phyloP scores from a whole-genome alignment of 805 yeast genomes.

The Candida glaebosa region DNA sequence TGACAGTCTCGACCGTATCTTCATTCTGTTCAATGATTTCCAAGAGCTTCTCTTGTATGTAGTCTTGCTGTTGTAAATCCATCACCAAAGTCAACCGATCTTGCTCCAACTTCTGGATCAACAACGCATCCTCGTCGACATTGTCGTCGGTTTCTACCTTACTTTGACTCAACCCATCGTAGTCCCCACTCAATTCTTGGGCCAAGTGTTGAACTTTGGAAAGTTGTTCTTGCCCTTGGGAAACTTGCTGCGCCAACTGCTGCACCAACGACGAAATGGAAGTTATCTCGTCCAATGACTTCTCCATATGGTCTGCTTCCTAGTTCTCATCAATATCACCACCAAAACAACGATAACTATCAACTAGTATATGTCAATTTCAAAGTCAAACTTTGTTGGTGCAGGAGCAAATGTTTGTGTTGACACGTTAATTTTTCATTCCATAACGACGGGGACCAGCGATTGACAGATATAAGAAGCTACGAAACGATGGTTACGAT shows the following conservation, averaged over 20 bases:
- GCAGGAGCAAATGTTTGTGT: neutral
- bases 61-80: slow-evolving; percentile 41
- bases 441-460: neutral
- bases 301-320: slow-evolving; percentile 17
- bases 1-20: slow-evolving; percentile 30
- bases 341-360: neutral
- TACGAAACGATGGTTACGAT: slow-evolving; percentile 64
- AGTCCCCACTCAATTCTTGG: slow-evolving; percentile 15
- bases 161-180: slow-evolving; percentile 6
- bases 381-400: no score
- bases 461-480: neutral
- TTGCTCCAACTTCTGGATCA: slow-evolving; percentile 24
- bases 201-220: slow-evolving; percentile 15
- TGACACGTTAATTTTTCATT: neutral
- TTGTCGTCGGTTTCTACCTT: neutral
- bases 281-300: slow-evolving; percentile 17
- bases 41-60: slow-evolving; percentile 23
- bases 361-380: neutral
- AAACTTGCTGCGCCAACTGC: slow-evolving; percentile 15
- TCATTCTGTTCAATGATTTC: slow-evolving; percentile 32
- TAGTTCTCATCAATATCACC: slow-evolving; percentile 1
- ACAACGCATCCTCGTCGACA: slow-evolving; percentile 5
- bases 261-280: slow-evolving; percentile 15
- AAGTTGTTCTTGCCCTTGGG: slow-evolving; percentile 18
- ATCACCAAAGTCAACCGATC: slow-evolving; percentile 28